Base-by-base conservation (phyloP, 2,329 filamentous ascomycete species). In the Colletotrichum lupini region DNA sequence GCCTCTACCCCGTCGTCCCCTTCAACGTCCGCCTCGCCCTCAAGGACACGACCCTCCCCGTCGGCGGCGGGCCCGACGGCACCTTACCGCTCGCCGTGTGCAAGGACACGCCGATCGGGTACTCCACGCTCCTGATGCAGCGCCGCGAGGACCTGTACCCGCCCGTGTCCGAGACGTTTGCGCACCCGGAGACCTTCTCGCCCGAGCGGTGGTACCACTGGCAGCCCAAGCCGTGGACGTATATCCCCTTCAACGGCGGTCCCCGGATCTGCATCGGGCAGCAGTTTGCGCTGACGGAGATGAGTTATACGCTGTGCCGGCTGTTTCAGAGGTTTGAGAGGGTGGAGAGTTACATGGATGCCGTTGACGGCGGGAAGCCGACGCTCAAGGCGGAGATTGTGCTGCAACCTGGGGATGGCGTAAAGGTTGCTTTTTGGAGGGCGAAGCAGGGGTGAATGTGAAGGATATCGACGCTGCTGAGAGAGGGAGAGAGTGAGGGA, bases 281-380 rank as follows among this genome's bases (percentile, higher is more conserved):
- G 86, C 93, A 96, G 81, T 96, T 95, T 80, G 94, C 94, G 16
- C 83, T 95, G 59, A 94, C 93, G 0, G 93, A 95, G 85, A 93
- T 93, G 85, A 85, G 85, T 35, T 95, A 95, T 79, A 91, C 93
- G 11, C 87, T 95, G 73, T 91, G 92, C 32, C 86, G 94, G 57
- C 78, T 96, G 76, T 89, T 95, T 79, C 94, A 96, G 84, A 86
- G 88, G 28, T 97, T 93, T 79, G 90, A 91, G 67, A 82, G 86
- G 12, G 85, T 95, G 8, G 88, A 91, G 77, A 89, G 84, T 77
- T 83, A 86, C 76, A 91, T 91, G 89, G 75, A 80, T 8, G 80
- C 82, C n/a, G 77, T 90, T 49, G 89, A 91, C 77, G 86, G 86
- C 16, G 90, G 88, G 1, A 79, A 83, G 1, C 89, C 90, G 6